These are phyloP conservation scores for Prosopis cineraria DNA, from an alignment of 306 rosid species.

Conservation along the genomic window DNA sequence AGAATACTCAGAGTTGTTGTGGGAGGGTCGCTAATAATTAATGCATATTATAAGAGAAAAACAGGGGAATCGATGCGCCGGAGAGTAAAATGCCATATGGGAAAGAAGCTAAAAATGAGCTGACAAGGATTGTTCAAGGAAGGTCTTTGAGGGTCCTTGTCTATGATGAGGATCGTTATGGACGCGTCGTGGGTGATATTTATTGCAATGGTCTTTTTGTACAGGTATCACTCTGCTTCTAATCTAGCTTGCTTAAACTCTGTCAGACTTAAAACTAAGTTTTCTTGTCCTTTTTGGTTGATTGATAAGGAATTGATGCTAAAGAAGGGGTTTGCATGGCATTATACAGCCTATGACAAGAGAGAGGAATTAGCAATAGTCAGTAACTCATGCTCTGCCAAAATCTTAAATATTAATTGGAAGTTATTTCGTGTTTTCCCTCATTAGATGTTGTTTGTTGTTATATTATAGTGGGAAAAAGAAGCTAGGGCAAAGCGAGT, in stretches of 20 bases:
- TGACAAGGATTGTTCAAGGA: slow-evolving; percentile 62
- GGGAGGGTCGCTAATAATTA: neutral
- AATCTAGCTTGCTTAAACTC: neutral
- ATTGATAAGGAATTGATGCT: slow-evolving; percentile 80
- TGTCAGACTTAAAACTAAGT: neutral
- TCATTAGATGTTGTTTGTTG: neutral
- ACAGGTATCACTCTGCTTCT: slow-evolving; percentile 57
- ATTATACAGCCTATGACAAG: slow-evolving; percentile 79
- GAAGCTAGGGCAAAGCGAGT: slow-evolving; percentile 64
- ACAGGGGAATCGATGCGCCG: slow-evolving; percentile 96
- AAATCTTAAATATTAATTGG: neutral
- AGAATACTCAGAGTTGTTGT: neutral
- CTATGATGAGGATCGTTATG: slow-evolving; percentile 83
- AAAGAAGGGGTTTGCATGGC: slow-evolving; percentile 91
- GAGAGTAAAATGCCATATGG: slow-evolving; percentile 86
- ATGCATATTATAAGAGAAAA: slow-evolving; percentile 14
- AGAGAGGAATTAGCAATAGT: slow-evolving; percentile 68
- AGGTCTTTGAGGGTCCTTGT: slow-evolving; percentile 76
- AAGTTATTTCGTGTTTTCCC: neutral
- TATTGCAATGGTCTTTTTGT: slow-evolving; percentile 69
- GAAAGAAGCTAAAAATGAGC: slow-evolving; percentile 71
- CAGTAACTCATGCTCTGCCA: slow-evolving; percentile 26
- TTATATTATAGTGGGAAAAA: slow-evolving; percentile 72
- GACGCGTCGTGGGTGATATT: slow-evolving; percentile 74
- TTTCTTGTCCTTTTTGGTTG: slow-evolving; percentile 20